Evolutionary conservation across 805 yeast genomes (phyloP).

Genomic region (Maudiozyma turicensis): DNA sequence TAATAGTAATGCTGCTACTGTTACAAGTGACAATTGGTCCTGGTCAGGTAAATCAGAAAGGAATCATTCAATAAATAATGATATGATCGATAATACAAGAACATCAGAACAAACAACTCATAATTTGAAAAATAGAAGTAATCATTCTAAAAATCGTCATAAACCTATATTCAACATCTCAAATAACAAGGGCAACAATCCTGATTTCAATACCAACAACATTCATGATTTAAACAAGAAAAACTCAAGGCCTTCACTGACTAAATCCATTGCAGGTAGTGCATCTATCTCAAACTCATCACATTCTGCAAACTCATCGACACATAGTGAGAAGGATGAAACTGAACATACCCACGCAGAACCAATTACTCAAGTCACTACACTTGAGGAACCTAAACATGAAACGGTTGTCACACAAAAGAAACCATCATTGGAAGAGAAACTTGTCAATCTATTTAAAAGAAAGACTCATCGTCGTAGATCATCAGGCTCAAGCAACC

Average conservation of each 20-base stretch:
- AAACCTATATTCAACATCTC: slow-evolving; percentile 11
- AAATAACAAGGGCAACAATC: neutral
- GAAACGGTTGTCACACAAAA: neutral
- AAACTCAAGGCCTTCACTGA: neutral
- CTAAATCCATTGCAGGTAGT: neutral
- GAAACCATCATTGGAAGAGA: slow-evolving; percentile 15
- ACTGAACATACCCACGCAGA: neutral
- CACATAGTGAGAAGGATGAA: neutral
- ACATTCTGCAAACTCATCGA: neutral
- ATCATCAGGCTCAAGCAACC: slow-evolving; percentile 5
- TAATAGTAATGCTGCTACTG: neutral
- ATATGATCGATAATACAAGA: slow-evolving; percentile 1
- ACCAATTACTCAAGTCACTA: neutral
- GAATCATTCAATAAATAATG: neutral
- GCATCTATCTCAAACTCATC: too few species aligned
- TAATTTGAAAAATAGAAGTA: slow-evolving; percentile 10
- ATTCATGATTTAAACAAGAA: neutral
- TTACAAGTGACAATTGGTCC: neutral
- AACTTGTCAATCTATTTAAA: slow-evolving; percentile 19
- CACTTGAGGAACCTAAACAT: neutral
- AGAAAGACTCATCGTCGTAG: slow-evolving; percentile 9
- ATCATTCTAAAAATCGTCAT: slow-evolving; percentile 32
- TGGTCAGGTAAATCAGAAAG: slow-evolving; percentile 2
- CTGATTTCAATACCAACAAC: neutral
- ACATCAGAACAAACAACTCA: neutral